Evolutionary conservation across 2,329 filamentous ascomycete species (phyloP), one percentile per base, ranked within the genome.

Genomic region (Endoconidiophora laricicola): DNA sequence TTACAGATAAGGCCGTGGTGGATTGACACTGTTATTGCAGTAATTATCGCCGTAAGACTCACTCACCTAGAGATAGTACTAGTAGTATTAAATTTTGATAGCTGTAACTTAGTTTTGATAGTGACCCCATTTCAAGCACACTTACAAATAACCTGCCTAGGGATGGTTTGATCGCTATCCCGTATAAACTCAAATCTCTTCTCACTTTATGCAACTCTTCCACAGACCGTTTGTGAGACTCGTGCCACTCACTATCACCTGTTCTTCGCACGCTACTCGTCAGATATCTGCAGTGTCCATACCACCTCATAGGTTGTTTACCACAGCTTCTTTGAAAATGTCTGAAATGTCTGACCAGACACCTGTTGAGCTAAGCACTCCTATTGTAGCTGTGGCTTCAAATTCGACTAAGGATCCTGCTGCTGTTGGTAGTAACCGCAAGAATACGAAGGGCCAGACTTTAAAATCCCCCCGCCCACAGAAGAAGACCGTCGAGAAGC

Each of bases 331-430:
- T 18, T 18, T 44, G 10, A 48, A 24, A 47, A 53, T 53, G 52
- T 48, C 52, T 18, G 48, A 24, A 47, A 53, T 53, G 52, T 48
- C 52, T 18, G 48, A 53, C 16, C 48, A 42, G 29, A 22, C 44
- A n/a, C 29, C 52, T 14, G 33, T 47, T 23, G 20, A 14, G n/a
- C 44, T 14, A 41, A 38, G 26, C 23, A 6, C 52, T 18, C 23
- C 48, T 6, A 23, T 12, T 5, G 33, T 42, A 4, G 18, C 20
- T 6, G 23, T 23, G n/a, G 38, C 36, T 22, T 29, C 39, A 24
- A 36, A 14, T 44, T 37, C 41, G 9, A 42, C 42, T 12, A 42
- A 20, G 14, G 12, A 9, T 14, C 12, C 22, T 10, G 38, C 9
- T 5, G 12, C 37, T 16, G 20, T 9, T 33, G 6, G 16, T 20